Base-by-base conservation (phyloP, 257 asterid genomes). In the Schizonepeta tenuifolia region DNA sequence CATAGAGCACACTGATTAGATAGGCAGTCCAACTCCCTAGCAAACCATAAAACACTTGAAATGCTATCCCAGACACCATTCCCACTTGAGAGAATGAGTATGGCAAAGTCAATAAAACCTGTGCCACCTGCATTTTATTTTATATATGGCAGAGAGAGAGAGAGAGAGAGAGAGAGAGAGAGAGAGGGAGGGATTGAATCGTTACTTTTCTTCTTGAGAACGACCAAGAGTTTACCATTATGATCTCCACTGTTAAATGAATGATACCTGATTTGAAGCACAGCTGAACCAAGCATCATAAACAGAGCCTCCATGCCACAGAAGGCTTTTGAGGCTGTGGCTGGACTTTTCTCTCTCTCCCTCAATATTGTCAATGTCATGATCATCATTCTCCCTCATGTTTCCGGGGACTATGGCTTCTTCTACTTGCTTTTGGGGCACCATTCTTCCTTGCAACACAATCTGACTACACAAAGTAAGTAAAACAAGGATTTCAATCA, bases 11-110 rank as follows among this genome's bases (percentile, higher is more conserved):
- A 53, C 78, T 73, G 18, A 78, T 73, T n/a, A 78, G 75, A 67
- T 78, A 78, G 35, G 82, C 82, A 40, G 82, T 78, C 82, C 82
- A 78, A n/a, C 82, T 73, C 17, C 82, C 82, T 13, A 78, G 67
- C 12, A 73, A 15, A 35, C 82, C 82, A 73, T 78, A 72, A 66
- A 78, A 78, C 3, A 78, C 71, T 78, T 78, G 82, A 54, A 78
- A 31, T 35, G 50, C 28, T 22, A 77, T 57, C 59, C 82, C 82
- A 46, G 82, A 77, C 1, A 77, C 26, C 75, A 72, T 62, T 53
- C 82, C 82, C 74, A 73, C 26, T 78, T 78, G 82, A 59, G 82
- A 67, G 40, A 78, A 78, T 15, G 82, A 78, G 72, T 78, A 73
- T 67, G 82, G 82, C 68, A 78, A 17, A 17, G 78, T 78, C 69